Evolutionary conservation across 805 yeast genomes (phyloP).

Genomic region (Starmera amethionina): DNA sequence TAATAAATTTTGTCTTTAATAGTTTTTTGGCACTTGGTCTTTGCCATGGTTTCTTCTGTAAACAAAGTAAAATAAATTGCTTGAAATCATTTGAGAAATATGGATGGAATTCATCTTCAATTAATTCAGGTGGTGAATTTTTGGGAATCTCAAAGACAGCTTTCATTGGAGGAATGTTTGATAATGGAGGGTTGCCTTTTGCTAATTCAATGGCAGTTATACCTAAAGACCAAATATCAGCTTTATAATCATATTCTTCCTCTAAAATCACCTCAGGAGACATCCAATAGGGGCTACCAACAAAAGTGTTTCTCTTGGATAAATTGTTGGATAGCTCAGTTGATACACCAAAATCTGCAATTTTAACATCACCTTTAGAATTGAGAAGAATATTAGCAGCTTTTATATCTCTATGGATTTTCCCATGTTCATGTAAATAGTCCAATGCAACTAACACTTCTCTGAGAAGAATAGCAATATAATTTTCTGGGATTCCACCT

Average conservation of each 20-base stretch:
- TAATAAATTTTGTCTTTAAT: conserved; percentile 46
- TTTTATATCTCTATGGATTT: conserved; percentile 88
- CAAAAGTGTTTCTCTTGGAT: conserved; percentile 55
- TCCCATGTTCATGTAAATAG: conserved; percentile 66
- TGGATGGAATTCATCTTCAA: conserved; percentile 57
- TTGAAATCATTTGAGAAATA: conserved; percentile 40
- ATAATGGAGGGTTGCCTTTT: conserved; percentile 95
- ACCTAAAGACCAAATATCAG: conserved; percentile 97
- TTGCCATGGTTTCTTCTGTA: conserved; percentile 56
- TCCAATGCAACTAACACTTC: conserved; percentile 67
- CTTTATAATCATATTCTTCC: conserved; percentile 77
- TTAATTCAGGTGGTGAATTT: conserved; percentile 83
- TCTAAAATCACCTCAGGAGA: conserved; percentile 96
- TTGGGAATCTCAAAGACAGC: conserved; percentile 30
- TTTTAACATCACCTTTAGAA: conserved; percentile 62
- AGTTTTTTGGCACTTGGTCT: conserved; percentile 60
- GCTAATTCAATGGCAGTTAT: conserved; percentile 90
- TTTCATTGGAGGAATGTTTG: conserved; percentile 46
- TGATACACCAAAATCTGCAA: conserved; percentile 96
- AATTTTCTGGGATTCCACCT: conserved; percentile 80
- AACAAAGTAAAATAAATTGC: conserved; percentile 60
- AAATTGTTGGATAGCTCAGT: conserved; percentile 64
- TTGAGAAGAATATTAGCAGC: conserved; percentile 83
- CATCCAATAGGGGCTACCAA: conserved; percentile 97
- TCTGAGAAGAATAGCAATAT: conserved; percentile 68